These are phyloP conservation scores for Xylariaceae sp. DNA, from an alignment of 2,329 filamentous ascomycete genomes.

Conservation along the genomic window DNA sequence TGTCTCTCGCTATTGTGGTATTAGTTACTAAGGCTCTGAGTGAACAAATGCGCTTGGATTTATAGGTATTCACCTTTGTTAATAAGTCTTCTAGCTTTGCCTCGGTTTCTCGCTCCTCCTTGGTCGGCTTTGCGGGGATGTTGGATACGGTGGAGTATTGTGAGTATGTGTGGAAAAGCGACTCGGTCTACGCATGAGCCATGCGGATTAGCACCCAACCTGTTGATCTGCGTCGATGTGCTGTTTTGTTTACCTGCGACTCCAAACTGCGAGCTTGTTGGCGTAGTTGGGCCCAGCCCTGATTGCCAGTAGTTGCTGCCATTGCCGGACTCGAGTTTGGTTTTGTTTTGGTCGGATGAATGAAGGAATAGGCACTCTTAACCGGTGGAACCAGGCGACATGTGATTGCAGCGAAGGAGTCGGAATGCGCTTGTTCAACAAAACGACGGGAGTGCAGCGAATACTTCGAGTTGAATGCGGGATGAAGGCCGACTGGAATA, in stretches of 20 bases:
- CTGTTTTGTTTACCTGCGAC: slow-evolving; percentile 63
- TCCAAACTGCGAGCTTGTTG: slow-evolving; percentile 87
- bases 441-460: not conserved
- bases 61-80: slow-evolving; percentile 56
- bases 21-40: slow-evolving; percentile 9
- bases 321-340: slow-evolving; percentile 33
- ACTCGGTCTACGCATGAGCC: slow-evolving; percentile 62
- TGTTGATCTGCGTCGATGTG: not conserved
- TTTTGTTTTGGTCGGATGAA: not conserved
- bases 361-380: not conserved
- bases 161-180: slow-evolving; percentile 77
- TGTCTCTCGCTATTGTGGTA: slow-evolving; percentile 61
- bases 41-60: not conserved
- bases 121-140: slow-evolving; percentile 75
- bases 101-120: slow-evolving; percentile 78
- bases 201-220: slow-evolving; percentile 3
- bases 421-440: not conserved
- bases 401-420: slow-evolving; percentile 8
- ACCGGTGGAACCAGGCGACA: slow-evolving; percentile 1
- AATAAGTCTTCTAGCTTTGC: slow-evolving; percentile 77
- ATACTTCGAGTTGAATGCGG: not conserved
- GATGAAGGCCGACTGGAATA: not conserved
- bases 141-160: slow-evolving; percentile 79
- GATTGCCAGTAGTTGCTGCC: slow-evolving; percentile 49
- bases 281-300: slow-evolving; percentile 87